Evolutionary conservation across 2,329 filamentous ascomycete species (phyloP).

Genomic region (Westerdykella ornata): DNA sequence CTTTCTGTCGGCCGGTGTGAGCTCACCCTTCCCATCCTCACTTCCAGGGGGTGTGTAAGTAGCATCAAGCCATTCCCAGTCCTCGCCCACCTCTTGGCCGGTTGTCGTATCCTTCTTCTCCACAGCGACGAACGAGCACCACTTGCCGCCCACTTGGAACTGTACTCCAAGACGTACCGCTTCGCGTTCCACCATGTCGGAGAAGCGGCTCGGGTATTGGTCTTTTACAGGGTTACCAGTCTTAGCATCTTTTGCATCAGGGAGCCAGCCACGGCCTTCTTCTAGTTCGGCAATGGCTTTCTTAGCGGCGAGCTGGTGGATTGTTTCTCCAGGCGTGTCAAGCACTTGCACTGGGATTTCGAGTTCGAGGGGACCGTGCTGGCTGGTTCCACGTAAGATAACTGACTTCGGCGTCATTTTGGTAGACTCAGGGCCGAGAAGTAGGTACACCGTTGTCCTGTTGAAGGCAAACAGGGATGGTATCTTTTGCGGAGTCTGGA

Average conservation of each 20-base stretch:
- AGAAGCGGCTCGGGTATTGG: constrained; percentile 44
- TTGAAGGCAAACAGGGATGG: constrained; percentile 61
- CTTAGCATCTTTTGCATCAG: constrained; percentile 36
- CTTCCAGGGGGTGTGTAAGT: constrained; percentile 1
- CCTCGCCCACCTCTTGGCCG: constrained; percentile 5
- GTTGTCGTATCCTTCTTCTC: constrained; percentile 37
- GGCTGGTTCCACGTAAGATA: constrained; percentile 52
- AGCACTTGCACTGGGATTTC: constrained; percentile 56
- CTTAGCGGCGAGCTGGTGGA: constrained; percentile 65
- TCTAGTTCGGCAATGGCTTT: constrained; percentile 64
- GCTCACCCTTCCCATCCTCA: not conserved
- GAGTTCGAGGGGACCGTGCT: constrained; percentile 54
- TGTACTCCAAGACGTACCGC: constrained; percentile 58
- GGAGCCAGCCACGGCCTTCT: constrained; percentile 59
- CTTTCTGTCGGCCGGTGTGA: too few species aligned
- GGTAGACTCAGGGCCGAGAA: constrained; percentile 51
- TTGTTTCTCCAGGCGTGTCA: constrained; percentile 45
- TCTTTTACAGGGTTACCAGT: constrained; percentile 35
- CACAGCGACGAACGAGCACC: constrained; percentile 67
- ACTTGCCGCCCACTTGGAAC: constrained; percentile 62
- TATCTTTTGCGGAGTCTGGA: constrained; percentile 60
- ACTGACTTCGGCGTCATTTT: constrained; percentile 49
- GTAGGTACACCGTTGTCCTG: constrained; percentile 58
- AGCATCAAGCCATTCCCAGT: constrained; percentile 25
- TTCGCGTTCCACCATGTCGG: constrained; percentile 58